Conservation (phyloP, 1,284 basidiomycete genomes). For the Leccinum subatratum region DNA sequence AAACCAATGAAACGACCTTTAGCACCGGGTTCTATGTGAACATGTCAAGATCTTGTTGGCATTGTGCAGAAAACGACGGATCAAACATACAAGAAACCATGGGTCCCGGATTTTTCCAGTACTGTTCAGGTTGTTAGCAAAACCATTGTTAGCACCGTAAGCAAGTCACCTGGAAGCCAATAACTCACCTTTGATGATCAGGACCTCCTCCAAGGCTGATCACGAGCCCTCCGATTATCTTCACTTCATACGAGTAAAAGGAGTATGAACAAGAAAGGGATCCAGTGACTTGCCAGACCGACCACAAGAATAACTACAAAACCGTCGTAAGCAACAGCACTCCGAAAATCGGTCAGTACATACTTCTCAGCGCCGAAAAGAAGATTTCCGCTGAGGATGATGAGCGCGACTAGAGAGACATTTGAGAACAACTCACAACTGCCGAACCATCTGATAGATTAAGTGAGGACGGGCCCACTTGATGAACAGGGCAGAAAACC, state of each 20-base stretch:
- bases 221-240: conserved; percentile 55
- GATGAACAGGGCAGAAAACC: conserved; percentile 1
- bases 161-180: conserved; percentile 26
- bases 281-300: conserved; percentile 31
- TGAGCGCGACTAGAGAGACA: conserved; percentile 2
- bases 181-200: conserved; percentile 38
- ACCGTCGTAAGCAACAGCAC: neutral
- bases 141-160: neutral
- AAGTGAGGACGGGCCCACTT: neutral
- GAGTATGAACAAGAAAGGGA: conserved; percentile 50
- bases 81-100: conserved; percentile 21
- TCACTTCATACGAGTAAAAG: conserved; percentile 50
- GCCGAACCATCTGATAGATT: conserved; percentile 49
- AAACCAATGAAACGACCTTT: conserved; percentile 57
- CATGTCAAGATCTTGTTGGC: conserved; percentile 42
- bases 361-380: conserved; percentile 25
- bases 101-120: conserved; percentile 24
- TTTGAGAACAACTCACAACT: conserved; percentile 45
- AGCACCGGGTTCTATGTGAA: conserved; percentile 30
- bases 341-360: conserved; percentile 1
- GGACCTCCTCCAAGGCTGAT: conserved; percentile 56
- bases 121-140: conserved; percentile 11
- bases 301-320: conserved; percentile 17
- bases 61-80: conserved; percentile 18
- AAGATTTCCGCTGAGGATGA: conserved; percentile 27